phyloP scores from a whole-genome alignment of 2,329 filamentous ascomycete genomes.

The Pestalotiopsis sp. region DNA sequence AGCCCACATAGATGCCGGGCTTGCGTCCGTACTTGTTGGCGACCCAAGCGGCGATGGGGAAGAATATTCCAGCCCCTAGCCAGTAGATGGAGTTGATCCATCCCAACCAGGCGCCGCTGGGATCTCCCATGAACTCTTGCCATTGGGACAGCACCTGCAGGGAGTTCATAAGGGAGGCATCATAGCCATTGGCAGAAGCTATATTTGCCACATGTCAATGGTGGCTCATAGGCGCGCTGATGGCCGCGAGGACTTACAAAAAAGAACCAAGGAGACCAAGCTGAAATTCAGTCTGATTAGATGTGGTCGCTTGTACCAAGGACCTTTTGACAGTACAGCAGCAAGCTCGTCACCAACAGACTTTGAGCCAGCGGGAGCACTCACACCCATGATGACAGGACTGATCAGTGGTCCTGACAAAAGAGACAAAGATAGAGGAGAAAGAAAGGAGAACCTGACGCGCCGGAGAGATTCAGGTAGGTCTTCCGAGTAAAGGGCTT shows the following conservation, averaged over 20 bases:
- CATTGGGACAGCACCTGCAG: constrained; percentile 32
- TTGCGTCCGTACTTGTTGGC: constrained; percentile 36
- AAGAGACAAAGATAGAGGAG: background rate
- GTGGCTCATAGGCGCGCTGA: background rate
- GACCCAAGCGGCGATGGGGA: constrained; percentile 28
- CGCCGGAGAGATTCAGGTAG: background rate
- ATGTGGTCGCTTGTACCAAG: constrained; percentile 4
- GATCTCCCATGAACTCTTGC: constrained; percentile 27
- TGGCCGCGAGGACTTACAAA: constrained; percentile 12
- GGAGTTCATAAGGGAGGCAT: constrained; percentile 26
- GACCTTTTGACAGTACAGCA: background rate
- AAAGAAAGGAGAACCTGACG: background rate
- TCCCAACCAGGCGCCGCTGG: constrained; percentile 22
- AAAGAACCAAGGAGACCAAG: constrained; percentile 6
- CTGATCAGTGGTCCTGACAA: background rate
- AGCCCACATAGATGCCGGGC: constrained; percentile 29
- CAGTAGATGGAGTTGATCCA: constrained; percentile 31
- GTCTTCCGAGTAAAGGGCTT: background rate
- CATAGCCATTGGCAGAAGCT: constrained; percentile 18
- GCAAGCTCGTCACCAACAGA: constrained; percentile 5
- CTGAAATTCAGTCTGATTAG: background rate
- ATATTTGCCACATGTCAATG: constrained; percentile 17
- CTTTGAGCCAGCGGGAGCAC: background rate
- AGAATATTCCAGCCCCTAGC: constrained; percentile 27
- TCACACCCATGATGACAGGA: background rate